phyloP scores from a whole-genome alignment of 2,329 filamentous ascomycete species.

The Cladosporium colombiae region DNA sequence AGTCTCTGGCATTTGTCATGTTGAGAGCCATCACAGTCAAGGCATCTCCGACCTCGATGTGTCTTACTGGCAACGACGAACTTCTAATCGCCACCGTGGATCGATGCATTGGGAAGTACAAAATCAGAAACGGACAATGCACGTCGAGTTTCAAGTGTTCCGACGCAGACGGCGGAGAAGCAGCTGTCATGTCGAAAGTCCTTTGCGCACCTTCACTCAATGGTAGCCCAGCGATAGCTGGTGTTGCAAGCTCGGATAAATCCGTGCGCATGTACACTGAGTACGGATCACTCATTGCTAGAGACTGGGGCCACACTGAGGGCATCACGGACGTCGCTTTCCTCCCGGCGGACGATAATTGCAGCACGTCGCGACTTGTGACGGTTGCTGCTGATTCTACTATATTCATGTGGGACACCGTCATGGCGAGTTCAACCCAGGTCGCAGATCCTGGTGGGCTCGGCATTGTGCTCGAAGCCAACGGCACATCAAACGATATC shows the following conservation, averaged over 20 bases:
- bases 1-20: constrained; percentile 74
- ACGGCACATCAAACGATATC: neutral
- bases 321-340: constrained; percentile 84
- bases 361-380: constrained; percentile 45
- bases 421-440: constrained; percentile 19
- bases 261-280: constrained; percentile 89
- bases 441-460: neutral
- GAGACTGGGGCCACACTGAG: constrained; percentile 94
- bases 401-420: constrained; percentile 50
- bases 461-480: constrained; percentile 14
- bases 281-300: constrained; percentile 73
- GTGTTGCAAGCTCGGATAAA: constrained; percentile 93
- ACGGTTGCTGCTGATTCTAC: constrained; percentile 54
- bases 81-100: constrained; percentile 64
- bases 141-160: constrained; percentile 76
- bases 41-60: constrained; percentile 83
- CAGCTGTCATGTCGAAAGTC: constrained; percentile 80
- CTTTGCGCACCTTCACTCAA: constrained; percentile 59
- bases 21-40: constrained; percentile 78
- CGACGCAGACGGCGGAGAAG: constrained; percentile 77
- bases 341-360: constrained; percentile 45
- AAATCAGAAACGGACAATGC: constrained; percentile 62
- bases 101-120: constrained; percentile 59
- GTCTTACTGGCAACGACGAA: constrained; percentile 63
- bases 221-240: constrained; percentile 70